These are phyloP conservation scores for Aspergillus neotritici DNA, from an alignment of 2,329 filamentous ascomycete species.

Conservation along the genomic window DNA sequence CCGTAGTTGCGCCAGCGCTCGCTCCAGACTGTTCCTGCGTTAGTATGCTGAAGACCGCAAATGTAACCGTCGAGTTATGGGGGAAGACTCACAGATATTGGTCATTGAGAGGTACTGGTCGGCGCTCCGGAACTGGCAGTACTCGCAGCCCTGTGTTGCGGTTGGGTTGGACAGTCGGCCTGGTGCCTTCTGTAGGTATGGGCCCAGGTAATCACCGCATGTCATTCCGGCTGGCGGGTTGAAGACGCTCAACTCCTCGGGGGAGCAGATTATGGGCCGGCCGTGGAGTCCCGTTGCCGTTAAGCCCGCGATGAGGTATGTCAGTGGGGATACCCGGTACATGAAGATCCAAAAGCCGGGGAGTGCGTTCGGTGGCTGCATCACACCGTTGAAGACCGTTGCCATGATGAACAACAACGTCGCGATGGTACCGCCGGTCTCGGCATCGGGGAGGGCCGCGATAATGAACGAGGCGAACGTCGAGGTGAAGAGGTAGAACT, in stretches of 20 bases:
- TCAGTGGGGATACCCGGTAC: constrained; percentile 77
- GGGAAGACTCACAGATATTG: constrained; percentile 33
- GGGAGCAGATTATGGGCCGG: constrained; percentile 58
- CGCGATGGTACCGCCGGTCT: constrained; percentile 69
- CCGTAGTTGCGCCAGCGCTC: constrained; percentile 66
- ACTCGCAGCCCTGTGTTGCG: constrained; percentile 51
- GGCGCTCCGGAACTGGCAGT: constrained; percentile 32
- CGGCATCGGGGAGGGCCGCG: constrained; percentile 66
- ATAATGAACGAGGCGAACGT: constrained; percentile 78
- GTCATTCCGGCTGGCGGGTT: constrained; percentile 53
- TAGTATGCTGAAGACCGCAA: background rate
- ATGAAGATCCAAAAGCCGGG: constrained; percentile 79
- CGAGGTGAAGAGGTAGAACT: constrained; percentile 73
- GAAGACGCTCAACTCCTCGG: constrained; percentile 65
- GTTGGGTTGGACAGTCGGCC: constrained; percentile 51
- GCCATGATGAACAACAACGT: constrained; percentile 68
- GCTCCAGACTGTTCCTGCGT: constrained; percentile 38
- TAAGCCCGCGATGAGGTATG: constrained; percentile 71
- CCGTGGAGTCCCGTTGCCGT: constrained; percentile 65
- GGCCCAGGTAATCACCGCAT: constrained; percentile 55
- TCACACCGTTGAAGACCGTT: constrained; percentile 68
- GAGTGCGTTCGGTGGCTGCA: constrained; percentile 57
- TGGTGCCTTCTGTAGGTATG: constrained; percentile 46
- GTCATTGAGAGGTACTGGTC: constrained; percentile 42
- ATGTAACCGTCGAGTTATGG: background rate